phyloP scores from a whole-genome alignment of 306 rosid genomes.

The Lotus japonicus region DNA sequence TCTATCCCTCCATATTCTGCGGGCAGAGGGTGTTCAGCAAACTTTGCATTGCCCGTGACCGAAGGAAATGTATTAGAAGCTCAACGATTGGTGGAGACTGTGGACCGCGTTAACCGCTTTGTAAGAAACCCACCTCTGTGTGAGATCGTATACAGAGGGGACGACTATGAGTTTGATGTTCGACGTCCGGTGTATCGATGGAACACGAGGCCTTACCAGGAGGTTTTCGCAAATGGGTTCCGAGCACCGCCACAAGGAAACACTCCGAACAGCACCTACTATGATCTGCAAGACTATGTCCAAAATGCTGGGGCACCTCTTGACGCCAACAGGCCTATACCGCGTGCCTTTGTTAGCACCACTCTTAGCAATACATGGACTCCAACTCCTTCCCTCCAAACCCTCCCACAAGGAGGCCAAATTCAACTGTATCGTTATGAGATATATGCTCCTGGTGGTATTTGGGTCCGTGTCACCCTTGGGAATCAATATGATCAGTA shows the following conservation, averaged over 20 bases:
- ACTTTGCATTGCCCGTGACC: background rate
- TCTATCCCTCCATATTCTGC: background rate
- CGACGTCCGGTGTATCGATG: background rate
- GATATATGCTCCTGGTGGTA: too few relatives aligned
- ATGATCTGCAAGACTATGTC: background rate
- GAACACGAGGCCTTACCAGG: background rate
- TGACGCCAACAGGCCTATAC: background rate
- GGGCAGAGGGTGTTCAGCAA: background rate
- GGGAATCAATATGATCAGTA: too few relatives aligned
- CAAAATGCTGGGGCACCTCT: background rate
- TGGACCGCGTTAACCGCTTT: background rate
- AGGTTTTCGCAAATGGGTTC: background rate
- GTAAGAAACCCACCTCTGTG: background rate
- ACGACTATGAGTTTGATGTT: background rate
- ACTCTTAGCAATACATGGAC: background rate
- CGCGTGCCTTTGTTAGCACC: conserved; percentile 1
- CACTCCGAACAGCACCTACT: background rate
- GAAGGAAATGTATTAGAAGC: background rate
- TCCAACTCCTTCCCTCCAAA: background rate
- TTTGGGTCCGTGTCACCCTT: too few relatives aligned
- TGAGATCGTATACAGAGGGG: background rate
- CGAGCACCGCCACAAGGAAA: background rate
- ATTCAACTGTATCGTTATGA: too few relatives aligned
- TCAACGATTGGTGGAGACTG: background rate
- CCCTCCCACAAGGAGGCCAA: too few relatives aligned